phyloP scores from a whole-genome alignment of 208 protist genomes.

The Acanthamoeba pearcei region DNA sequence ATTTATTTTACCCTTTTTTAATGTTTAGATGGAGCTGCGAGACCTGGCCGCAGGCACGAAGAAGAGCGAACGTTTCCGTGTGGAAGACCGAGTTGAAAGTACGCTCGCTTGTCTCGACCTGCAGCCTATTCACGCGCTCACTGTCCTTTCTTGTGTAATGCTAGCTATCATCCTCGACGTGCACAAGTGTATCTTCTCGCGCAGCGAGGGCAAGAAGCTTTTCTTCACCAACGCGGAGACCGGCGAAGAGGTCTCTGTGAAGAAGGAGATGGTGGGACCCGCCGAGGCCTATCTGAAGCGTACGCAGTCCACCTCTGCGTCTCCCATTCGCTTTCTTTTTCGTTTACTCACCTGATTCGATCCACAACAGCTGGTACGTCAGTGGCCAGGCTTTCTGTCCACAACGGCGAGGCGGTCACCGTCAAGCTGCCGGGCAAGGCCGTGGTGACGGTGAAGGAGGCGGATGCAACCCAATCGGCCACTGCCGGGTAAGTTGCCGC shows the following conservation, averaged over 20 bases:
- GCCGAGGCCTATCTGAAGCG: slow-evolving; percentile 17
- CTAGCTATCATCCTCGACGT: slow-evolving; percentile 24
- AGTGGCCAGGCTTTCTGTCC: background rate
- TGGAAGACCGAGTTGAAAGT: slow-evolving; percentile 1
- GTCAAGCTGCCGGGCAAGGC: slow-evolving; percentile 22
- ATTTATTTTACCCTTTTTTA: background rate
- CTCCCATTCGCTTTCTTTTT: background rate
- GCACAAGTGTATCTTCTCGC: slow-evolving; percentile 7
- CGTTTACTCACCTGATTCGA: background rate
- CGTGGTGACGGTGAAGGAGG: slow-evolving; percentile 45
- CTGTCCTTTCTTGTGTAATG: too few relatives aligned
- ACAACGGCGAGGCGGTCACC: slow-evolving; percentile 17
- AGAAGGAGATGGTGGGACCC: background rate
- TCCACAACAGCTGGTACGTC: slow-evolving; percentile 7
- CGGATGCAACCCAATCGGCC: background rate
- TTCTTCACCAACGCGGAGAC: slow-evolving; percentile 16
- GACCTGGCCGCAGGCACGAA: slow-evolving; percentile 13
- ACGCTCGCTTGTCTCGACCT: background rate
- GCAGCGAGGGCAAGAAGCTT: slow-evolving; percentile 30
- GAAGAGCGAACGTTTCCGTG: slow-evolving; percentile 44
- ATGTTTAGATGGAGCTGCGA: slow-evolving; percentile 8
- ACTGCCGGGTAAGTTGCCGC: background rate
- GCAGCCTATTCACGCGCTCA: background rate
- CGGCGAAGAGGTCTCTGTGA: slow-evolving; percentile 26
- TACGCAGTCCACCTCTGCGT: background rate